A percentile compares a stretch with the other conserved stretches of the same genome.
phyloP scores from a whole-genome alignment of 164 flowering plant genomes.

The Annona squamosa region DNA sequence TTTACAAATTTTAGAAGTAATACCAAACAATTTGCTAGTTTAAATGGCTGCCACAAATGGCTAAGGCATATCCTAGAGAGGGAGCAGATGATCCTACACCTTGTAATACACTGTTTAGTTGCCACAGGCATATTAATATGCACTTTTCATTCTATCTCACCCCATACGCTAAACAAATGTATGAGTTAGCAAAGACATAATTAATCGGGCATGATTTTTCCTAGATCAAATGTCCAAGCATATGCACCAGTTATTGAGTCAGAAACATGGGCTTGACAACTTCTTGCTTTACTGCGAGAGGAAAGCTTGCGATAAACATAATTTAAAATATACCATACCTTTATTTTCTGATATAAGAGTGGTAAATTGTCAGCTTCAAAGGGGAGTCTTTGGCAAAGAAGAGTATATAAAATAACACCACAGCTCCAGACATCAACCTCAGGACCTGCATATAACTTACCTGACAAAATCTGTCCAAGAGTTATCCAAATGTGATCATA shows the following conservation, averaged over 20 bases:
- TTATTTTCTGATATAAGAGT: conserved; percentile 11
- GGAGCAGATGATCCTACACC: neutral
- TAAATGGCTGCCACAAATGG: neutral
- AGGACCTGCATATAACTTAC: conserved; percentile 15
- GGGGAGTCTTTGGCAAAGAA: conserved; percentile 19
- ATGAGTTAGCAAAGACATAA: neutral
- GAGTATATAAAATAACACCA: conserved; percentile 31
- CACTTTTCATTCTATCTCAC: neutral
- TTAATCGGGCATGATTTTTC: neutral
- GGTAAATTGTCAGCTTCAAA: conserved; percentile 19
- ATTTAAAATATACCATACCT: conserved; percentile 2
- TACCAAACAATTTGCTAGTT: no score
- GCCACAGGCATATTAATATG: neutral
- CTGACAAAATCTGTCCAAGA: conserved; percentile 15
- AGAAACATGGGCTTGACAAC: neutral
- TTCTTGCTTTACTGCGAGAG: neutral
- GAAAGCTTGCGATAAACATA: neutral
- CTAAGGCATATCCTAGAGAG: neutral
- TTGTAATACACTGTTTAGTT: neutral
- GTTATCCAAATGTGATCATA: neutral
- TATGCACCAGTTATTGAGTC: no score
- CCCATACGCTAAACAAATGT: neutral
- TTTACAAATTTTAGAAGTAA: no score
- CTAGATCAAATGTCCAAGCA: neutral
- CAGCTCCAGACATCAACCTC: conserved; percentile 44